A percentile compares a stretch with the other conserved stretches of the same genome.
These are phyloP conservation scores for Penicillium frequentans DNA, from an alignment of 2,329 filamentous ascomycete species.

Conservation along the genomic window DNA sequence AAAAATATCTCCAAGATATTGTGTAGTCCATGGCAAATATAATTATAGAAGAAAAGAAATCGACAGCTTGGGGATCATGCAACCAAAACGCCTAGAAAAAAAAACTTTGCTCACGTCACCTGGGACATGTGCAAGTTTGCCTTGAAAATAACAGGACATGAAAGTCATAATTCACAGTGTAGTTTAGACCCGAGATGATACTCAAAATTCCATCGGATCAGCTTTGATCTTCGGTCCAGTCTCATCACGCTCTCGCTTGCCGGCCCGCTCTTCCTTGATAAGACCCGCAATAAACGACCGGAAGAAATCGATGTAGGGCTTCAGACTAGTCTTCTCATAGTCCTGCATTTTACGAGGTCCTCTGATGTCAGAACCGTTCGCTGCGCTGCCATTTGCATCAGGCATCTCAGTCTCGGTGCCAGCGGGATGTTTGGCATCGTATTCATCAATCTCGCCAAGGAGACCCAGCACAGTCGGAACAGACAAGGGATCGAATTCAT, in stretches of 20 bases:
- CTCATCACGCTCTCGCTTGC: constrained; percentile 54
- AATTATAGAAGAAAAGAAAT: neutral
- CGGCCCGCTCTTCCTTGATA: constrained; percentile 68
- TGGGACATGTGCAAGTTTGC: neutral
- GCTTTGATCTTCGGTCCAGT: constrained; percentile 41
- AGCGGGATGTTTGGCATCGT: constrained; percentile 51
- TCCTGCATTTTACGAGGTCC: constrained; percentile 62
- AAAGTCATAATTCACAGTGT: constrained; percentile 16
- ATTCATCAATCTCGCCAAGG: constrained; percentile 81
- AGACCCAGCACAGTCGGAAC: constrained; percentile 89
- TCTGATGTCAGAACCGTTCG: constrained; percentile 32
- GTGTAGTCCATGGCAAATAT: neutral
- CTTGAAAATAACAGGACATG: constrained; percentile 11
- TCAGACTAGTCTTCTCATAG: constrained; percentile 96
- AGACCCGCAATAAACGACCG: constrained; percentile 74
- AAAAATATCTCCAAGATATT: no score
- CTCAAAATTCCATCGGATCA: constrained; percentile 66
- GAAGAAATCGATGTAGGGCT: constrained; percentile 90
- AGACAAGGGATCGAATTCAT: constrained; percentile 79
- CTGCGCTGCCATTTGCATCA: constrained; percentile 38
- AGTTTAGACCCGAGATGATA: neutral
- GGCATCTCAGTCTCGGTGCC: constrained; percentile 42
- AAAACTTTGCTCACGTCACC: neutral
- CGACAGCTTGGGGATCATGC: neutral
- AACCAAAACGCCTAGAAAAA: constrained; percentile 10